Conservation (phyloP, 2,329 filamentous ascomycete species). For the Fusarium falciforme region DNA sequence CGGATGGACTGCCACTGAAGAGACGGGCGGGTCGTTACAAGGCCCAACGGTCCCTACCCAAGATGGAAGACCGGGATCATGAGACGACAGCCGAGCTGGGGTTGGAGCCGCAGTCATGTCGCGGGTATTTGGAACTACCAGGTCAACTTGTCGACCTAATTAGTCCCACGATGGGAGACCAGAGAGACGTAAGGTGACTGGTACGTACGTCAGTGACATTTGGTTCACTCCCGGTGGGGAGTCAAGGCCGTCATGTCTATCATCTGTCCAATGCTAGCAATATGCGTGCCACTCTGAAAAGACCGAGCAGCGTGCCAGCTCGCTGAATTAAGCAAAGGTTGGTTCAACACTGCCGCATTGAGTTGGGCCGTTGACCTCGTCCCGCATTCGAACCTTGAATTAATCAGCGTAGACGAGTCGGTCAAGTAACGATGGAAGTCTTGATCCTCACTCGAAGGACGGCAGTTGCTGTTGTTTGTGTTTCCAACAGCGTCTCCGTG, state of each 20-base stretch:
- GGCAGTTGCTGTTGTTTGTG: conserved; percentile 22
- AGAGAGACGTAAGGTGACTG: conserved; percentile 31
- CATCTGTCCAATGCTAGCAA: conserved; percentile 31
- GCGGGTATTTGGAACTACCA: conserved; percentile 37
- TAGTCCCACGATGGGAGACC: conserved; percentile 32
- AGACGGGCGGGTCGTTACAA: conserved; percentile 38
- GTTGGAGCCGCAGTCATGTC: conserved; percentile 41
- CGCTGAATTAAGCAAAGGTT: conserved; percentile 6
- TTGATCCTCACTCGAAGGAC: conserved; percentile 28
- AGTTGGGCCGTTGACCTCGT: background rate
- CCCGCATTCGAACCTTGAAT: background rate
- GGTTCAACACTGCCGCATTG: conserved; percentile 2
- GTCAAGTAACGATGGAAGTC: conserved; percentile 4
- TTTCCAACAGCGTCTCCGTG: conserved; percentile 17
- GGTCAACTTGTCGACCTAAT: conserved; percentile 29
- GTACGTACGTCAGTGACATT: conserved; percentile 40
- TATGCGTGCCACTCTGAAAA: conserved; percentile 28
- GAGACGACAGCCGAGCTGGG: conserved; percentile 44
- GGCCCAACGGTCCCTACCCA: conserved; percentile 38
- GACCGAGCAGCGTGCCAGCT: conserved; percentile 13
- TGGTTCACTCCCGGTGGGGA: conserved; percentile 36
- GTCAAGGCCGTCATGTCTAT: conserved; percentile 33
- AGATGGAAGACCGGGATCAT: conserved; percentile 40
- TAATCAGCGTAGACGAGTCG: conserved; percentile 3
- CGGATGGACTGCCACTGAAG: conserved; percentile 34